Conservation (phyloP, 371 early-diverging fungal genomes). For the Mucor lusitanicus region DNA sequence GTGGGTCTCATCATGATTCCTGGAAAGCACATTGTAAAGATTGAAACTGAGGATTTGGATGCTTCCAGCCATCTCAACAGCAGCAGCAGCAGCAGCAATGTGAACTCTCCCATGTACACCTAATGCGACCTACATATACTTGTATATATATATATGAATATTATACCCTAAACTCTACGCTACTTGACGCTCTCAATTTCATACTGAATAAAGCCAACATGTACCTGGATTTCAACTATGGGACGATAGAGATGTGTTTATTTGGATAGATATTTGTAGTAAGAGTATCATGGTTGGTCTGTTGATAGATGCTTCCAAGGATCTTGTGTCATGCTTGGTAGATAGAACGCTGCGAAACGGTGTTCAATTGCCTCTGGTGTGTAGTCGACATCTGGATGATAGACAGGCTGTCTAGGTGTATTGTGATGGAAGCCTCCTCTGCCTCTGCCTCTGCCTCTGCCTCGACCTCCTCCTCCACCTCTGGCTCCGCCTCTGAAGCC, state of each 20-base stretch:
- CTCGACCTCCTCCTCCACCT: slow-evolving; percentile 6
- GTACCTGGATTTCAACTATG: too few species aligned
- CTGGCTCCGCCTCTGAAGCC: slow-evolving; percentile 10
- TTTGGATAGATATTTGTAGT: neutral
- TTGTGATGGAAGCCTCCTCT: slow-evolving; percentile 13
- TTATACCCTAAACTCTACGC: neutral
- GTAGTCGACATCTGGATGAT: slow-evolving; percentile 21
- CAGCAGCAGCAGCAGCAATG: neutral
- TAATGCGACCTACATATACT: neutral
- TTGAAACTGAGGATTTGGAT: slow-evolving; percentile 67
- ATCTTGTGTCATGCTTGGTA: slow-evolving; percentile 28
- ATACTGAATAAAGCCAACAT: too few species aligned
- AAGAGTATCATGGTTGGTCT: neutral
- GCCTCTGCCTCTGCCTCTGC: slow-evolving; percentile 4
- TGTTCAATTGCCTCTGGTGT: slow-evolving; percentile 30
- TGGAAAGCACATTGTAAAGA: slow-evolving; percentile 75
- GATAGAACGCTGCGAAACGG: slow-evolving; percentile 26
- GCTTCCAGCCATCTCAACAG: neutral
- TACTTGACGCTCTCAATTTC: too few species aligned
- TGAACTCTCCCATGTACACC: slow-evolving; percentile 14
- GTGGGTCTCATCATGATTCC: slow-evolving; percentile 91
- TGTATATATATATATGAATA: neutral
- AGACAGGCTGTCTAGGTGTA: neutral
- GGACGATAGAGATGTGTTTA: too few species aligned
- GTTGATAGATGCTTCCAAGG: slow-evolving; percentile 25